phyloP scores from a whole-genome alignment of 2,329 filamentous ascomycete species.

The Penicillium sclerotigenum region DNA sequence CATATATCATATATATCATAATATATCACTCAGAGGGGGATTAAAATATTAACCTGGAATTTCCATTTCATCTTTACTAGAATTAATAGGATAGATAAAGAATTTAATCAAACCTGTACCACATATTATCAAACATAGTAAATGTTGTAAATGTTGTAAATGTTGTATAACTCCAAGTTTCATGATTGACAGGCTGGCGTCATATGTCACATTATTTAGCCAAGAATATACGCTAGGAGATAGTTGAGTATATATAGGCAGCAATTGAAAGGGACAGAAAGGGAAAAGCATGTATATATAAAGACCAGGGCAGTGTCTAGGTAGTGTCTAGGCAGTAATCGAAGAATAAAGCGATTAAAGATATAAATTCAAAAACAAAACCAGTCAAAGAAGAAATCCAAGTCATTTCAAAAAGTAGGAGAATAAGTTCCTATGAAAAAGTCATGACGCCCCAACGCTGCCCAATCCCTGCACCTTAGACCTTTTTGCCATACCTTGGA shows the following conservation, averaged over 20 bases:
- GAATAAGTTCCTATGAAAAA: no score
- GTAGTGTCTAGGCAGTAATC: background rate
- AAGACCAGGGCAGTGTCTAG: background rate
- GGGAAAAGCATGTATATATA: background rate
- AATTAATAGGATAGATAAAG: background rate
- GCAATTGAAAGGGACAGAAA: background rate
- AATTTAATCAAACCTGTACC: background rate
- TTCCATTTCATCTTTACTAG: background rate
- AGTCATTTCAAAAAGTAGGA: no score
- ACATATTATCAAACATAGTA: no score
- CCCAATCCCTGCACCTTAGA: background rate
- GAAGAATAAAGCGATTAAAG: background rate
- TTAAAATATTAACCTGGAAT: background rate
- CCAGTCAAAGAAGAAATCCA: background rate
- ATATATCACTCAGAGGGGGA: background rate
- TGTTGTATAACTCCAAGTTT: background rate
- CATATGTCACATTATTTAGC: background rate
- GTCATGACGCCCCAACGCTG: no score
- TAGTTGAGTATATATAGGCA: background rate
- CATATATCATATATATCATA: no score
- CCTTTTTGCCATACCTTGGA: background rate
- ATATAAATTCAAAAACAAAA: background rate
- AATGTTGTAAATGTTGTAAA: no score
- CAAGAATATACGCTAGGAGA: background rate
- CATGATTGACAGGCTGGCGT: slow-evolving; percentile 1